phyloP scores from a whole-genome alignment of 768 basidiomycete genomes.

The Suillus cothurnatus region DNA sequence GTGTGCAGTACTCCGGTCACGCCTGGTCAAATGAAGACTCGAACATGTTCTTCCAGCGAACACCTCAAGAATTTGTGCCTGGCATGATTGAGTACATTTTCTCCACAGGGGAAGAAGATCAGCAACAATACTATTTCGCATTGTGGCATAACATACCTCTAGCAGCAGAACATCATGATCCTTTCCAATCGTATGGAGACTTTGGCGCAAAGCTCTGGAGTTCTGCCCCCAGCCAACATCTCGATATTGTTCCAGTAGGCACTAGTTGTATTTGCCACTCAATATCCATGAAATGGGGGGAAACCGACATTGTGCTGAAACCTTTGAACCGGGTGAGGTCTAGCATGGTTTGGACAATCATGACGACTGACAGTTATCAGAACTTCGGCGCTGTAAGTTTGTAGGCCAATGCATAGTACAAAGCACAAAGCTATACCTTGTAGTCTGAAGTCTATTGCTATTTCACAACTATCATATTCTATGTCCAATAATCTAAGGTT shows the following conservation, averaged over 20 bases:
- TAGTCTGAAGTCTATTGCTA: too few species aligned
- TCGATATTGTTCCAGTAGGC: neutral
- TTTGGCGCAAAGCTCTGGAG: neutral
- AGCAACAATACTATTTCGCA: neutral
- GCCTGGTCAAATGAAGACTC: neutral
- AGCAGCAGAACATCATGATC: neutral
- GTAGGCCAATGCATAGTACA: too few species aligned
- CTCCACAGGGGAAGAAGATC: neutral
- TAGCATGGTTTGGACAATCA: too few species aligned
- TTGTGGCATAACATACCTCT: neutral
- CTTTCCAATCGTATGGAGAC: neutral
- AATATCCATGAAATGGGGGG: neutral
- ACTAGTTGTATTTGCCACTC: neutral
- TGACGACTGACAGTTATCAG: too few species aligned
- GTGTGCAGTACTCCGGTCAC: neutral
- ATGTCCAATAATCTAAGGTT: too few species aligned
- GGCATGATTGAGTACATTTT: neutral
- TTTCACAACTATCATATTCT: too few species aligned
- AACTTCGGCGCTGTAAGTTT: too few species aligned
- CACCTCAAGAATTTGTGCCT: neutral
- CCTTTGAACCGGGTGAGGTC: neutral
- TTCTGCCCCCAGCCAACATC: neutral
- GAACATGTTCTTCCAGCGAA: neutral
- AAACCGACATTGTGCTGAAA: neutral
- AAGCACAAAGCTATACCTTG: too few species aligned